Base-by-base conservation (phyloP, 306 rosid genomes). In the Pterocarpus santalinus region DNA sequence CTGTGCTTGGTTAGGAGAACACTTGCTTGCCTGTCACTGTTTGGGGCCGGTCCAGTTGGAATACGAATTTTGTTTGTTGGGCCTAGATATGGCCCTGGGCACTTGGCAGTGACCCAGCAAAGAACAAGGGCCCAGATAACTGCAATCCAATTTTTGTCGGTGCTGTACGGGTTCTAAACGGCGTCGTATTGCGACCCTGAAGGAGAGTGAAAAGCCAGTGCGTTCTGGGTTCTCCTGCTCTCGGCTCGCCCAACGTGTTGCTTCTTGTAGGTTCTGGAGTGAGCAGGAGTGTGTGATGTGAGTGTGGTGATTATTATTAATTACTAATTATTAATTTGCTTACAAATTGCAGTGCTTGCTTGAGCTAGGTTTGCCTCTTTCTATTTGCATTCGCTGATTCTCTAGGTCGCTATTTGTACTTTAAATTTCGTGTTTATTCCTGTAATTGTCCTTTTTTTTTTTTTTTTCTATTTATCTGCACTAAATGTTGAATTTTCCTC, bases 111-210 rank as follows among this genome's bases (percentile, higher is more conserved):
- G 4, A 58, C 69, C n/a, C 8, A 15, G 8, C 0, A 16, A 22
- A 35, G 2, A 30, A 32, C 72, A 67, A 17, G 6, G 55, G 69
- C 69, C 79, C 79, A 72, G 35, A 1, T 55, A 4, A 52, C 22
- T 22, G 28, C 4, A n/a, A 49, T 49, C 55, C 55, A 13, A 2
- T 49, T 0, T 2, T 0, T 44, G 41, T 38, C 6, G 41, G 7
- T 9, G 7, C 10, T 44, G 51, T 2, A 3, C 10, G 10, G 55
- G 55, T 49, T 49, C 55, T 3, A 1, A 11, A 52, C 58, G 58
- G 22, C 58, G 58, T 14, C 58, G 58, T 52, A 52, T 52, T 52
- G 7, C 8, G 1, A 52, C 58, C 58, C 58, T 4, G 58, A 15
- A 1, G 58, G 15, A 52, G 22, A 52, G 22, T 14, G 17, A 4